A percentile compares a stretch with the other conserved stretches of the same genome.
Evolutionary conservation across 106 monocot genomes (phyloP).

Genomic region (Hemerocallis citrina): DNA sequence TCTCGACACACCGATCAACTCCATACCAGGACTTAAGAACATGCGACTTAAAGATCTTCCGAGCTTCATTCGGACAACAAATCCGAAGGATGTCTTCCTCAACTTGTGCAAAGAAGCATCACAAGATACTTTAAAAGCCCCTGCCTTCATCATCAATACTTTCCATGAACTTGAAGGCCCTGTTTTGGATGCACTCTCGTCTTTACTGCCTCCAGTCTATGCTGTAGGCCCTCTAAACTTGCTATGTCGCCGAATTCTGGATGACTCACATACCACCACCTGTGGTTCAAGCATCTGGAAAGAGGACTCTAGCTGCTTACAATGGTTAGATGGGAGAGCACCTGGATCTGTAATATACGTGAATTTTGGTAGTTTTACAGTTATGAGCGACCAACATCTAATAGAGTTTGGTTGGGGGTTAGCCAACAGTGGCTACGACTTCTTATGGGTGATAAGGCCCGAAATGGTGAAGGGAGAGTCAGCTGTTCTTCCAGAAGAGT

Average conservation of each 20-base stretch:
- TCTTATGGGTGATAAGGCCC: conserved; percentile 39
- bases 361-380: conserved; percentile 42
- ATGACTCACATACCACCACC: conserved; percentile 1
- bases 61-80: conserved; percentile 23
- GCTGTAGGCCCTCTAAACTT: conserved; percentile 30
- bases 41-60: conserved; percentile 41
- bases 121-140: conserved; percentile 1
- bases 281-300: conserved; percentile 29
- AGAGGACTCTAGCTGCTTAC: conserved; percentile 21
- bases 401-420: conserved; percentile 52
- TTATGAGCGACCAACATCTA: conserved; percentile 32
- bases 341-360: conserved; percentile 25
- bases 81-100: conserved; percentile 22
- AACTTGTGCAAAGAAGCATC: conserved; percentile 8
- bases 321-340: conserved; percentile 30
- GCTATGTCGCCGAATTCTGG: conserved; percentile 6
- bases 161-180: conserved; percentile 39
- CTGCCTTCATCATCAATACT: conserved; percentile 45
- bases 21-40: conserved; percentile 34
- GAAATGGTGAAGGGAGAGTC: conserved; percentile 26
- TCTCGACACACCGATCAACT: conserved; percentile 29
- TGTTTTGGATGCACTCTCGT: conserved; percentile 16
- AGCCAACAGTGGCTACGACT: conserved; percentile 21
- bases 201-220: conserved; percentile 32
- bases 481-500: conserved; percentile 32